Base-by-base conservation (phyloP, 345 rosid genomes). In the Dimocarpus longan region DNA sequence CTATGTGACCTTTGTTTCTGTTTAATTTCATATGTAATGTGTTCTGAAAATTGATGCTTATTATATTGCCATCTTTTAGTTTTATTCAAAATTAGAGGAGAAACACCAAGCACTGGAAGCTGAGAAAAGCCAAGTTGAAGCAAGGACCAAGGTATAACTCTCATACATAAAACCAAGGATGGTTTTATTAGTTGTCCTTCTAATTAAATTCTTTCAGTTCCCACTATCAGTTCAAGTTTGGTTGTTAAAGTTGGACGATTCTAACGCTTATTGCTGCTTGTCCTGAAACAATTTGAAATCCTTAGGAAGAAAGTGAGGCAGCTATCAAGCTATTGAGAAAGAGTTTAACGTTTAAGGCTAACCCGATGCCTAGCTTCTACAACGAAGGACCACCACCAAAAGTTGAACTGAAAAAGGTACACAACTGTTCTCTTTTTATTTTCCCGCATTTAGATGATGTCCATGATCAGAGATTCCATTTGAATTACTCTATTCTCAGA, bases 291-390 rank as follows among this genome's bases (percentile, higher is more conserved):
- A 66, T 59, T 43, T 16, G 66, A 66, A 68, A 37, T 64, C 70
- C 66, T 77, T 72, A 95, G 98, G 98, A 95, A 84, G 98, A 92
- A 88, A 89, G 42, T 74, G 92, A 93, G 66, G 98, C 90, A 15
- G 93, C 92, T n/a, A 88, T 95, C 80, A 95, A 86, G 87, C 88
- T 90, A 83, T 78, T 95, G 71, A 90, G 98, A 83, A 95, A 85
- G 88, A 90, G 87, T 86, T 88, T 95, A 89, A 82, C 73, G 72
- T 86, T 92, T 74, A 95, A 86, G 85, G 98, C 98, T 10, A 93
- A 77, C 66, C 98, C 98, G 12, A 92, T 95, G 89, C 98, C 98
- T 28, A 89, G 85, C 79, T 95, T 95, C 87, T 95, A 95, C 82
- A 81, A 84, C 3, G 98, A 93, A 72, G 92, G 94, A 70, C 94